These are phyloP conservation scores for Vigna reflexopilosa DNA, from an alignment of 306 rosid genomes.

Conservation along the genomic window DNA sequence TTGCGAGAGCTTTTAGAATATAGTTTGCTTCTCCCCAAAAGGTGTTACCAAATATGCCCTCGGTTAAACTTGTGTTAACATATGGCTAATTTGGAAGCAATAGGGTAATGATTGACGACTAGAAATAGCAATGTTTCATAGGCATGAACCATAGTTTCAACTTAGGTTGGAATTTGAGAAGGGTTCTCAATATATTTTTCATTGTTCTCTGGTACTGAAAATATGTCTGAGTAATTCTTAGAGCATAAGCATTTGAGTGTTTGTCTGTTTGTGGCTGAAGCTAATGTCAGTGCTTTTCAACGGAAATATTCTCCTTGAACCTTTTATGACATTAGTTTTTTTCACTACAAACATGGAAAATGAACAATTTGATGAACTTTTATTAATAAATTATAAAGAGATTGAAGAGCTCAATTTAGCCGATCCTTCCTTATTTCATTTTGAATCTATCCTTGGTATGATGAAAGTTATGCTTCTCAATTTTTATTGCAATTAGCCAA, in stretches of 20 bases:
- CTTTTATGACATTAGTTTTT: background rate
- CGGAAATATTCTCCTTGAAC: conserved; percentile 17
- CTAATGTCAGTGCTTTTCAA: background rate
- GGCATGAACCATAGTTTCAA: background rate
- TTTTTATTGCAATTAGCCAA: conserved; percentile 5
- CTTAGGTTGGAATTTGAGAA: conserved; percentile 26
- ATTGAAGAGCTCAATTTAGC: conserved; percentile 5
- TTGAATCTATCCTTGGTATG: conserved; percentile 16
- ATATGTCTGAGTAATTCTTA: background rate
- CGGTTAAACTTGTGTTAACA: background rate
- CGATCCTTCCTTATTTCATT: background rate
- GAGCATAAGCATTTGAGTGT: background rate
- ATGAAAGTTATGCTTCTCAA: background rate
- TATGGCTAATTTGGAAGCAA: background rate
- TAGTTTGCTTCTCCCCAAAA: background rate
- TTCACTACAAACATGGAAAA: background rate
- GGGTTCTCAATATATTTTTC: background rate
- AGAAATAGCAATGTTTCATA: background rate
- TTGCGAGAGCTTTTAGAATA: background rate
- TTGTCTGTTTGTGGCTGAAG: conserved; percentile 2
- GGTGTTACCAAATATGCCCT: background rate
- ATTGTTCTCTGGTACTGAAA: background rate
- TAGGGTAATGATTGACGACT: background rate
- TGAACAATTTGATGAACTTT: background rate
- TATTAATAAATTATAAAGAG: background rate